Evolutionary conservation across 2,329 filamentous ascomycete species (phyloP).

Genomic region (Aspergillus felis): DNA sequence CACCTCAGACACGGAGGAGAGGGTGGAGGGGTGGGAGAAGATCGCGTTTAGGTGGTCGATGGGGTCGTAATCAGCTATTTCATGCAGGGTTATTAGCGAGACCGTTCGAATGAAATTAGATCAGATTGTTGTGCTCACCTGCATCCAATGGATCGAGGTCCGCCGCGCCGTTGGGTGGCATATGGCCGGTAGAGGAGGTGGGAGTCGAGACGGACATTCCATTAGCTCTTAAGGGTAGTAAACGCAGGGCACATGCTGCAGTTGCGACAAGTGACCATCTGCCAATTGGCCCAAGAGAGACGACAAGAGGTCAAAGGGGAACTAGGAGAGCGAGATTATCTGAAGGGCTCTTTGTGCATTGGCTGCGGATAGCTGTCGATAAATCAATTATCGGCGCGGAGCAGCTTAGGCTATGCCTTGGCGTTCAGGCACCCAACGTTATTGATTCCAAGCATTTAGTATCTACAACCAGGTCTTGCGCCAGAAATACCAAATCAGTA

Average conservation of each 20-base stretch:
- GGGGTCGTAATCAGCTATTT: slow-evolving; percentile 79
- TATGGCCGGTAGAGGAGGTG: slow-evolving; percentile 30
- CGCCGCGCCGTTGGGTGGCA: slow-evolving; percentile 36
- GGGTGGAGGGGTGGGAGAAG: slow-evolving; percentile 83
- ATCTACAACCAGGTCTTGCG: background rate
- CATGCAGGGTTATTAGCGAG: slow-evolving; percentile 5
- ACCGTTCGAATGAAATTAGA: slow-evolving; percentile 3
- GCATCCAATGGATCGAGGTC: slow-evolving; percentile 42
- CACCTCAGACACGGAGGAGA: slow-evolving; percentile 71
- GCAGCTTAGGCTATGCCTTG: background rate
- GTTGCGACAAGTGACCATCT: slow-evolving; percentile 4
- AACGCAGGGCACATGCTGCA: slow-evolving; percentile 21
- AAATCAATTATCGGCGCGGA: background rate
- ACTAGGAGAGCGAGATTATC: background rate
- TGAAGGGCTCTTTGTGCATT: background rate
- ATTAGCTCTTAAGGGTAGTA: slow-evolving; percentile 25
- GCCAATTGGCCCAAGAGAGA: slow-evolving; percentile 3
- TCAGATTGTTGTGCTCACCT: slow-evolving; percentile 29
- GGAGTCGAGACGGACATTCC: slow-evolving; percentile 34
- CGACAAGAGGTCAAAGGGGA: background rate
- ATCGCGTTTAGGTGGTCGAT: slow-evolving; percentile 89
- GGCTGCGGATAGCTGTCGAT: background rate
- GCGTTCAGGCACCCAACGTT: background rate
- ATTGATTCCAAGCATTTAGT: background rate
- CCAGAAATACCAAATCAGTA: too few species aligned